Evolutionary conservation across 1,139 yeast genomes (phyloP).

Genomic region (Yamadazyma diospyri): DNA sequence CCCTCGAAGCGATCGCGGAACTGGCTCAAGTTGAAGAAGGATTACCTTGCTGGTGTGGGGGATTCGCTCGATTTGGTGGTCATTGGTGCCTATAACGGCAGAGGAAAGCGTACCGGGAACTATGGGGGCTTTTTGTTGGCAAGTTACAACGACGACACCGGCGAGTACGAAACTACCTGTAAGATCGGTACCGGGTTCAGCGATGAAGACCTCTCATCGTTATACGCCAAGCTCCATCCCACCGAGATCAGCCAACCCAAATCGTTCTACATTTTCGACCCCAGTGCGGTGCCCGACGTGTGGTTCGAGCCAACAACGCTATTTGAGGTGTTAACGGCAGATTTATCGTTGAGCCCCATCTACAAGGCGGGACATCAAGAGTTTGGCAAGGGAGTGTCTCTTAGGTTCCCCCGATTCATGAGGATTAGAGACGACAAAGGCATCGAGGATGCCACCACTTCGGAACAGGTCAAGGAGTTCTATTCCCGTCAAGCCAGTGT

Average conservation of each 20-base stretch:
- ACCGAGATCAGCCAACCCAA: constrained; percentile 69
- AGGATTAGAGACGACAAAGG: constrained; percentile 85
- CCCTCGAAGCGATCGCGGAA: constrained; percentile 93
- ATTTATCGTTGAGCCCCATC: constrained; percentile 84
- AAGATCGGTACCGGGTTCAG: constrained; percentile 97
- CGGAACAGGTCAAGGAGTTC: constrained; percentile 87
- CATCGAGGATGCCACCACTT: constrained; percentile 84
- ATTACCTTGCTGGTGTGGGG: constrained; percentile 90
- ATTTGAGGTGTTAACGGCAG: constrained; percentile 94
- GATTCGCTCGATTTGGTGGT: constrained; percentile 94
- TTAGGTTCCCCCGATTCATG: constrained; percentile 87
- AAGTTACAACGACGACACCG: constrained; percentile 83
- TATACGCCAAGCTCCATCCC: constrained; percentile 61
- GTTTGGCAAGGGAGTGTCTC: constrained; percentile 83
- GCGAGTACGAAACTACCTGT: constrained; percentile 92
- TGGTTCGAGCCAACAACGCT: constrained; percentile 91
- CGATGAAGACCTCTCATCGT: constrained; percentile 68
- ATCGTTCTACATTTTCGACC: constrained; percentile 66
- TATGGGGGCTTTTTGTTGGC: constrained; percentile 95
- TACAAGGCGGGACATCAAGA: constrained; percentile 83
- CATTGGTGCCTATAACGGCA: constrained; percentile 90
- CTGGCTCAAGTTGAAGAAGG: constrained; percentile 94
- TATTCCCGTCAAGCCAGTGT: constrained; percentile 68
- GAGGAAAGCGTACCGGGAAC: constrained; percentile 90
- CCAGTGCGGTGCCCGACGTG: constrained; percentile 72